phyloP scores from a whole-genome alignment of 306 rosid genomes.

The Vigna mungo region DNA sequence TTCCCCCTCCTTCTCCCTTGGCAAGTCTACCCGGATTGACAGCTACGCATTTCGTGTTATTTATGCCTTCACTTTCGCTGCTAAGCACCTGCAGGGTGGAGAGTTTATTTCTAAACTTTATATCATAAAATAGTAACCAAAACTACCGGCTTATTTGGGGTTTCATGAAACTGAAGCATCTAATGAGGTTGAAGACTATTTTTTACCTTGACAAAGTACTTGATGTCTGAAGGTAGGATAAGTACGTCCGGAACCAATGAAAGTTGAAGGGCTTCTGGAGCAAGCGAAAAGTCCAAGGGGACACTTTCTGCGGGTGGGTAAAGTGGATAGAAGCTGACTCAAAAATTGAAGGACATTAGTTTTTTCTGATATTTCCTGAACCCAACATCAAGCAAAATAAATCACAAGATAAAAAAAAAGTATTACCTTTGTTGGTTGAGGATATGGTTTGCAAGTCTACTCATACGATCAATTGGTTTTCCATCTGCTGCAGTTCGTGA shows the following conservation, averaged over 20 bases:
- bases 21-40: conserved; percentile 92
- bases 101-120: conserved; percentile 4
- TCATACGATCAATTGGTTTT: conserved; percentile 79
- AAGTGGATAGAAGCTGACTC: conserved; percentile 90
- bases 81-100: conserved; percentile 59
- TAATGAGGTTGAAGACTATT: conserved; percentile 1
- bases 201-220: conserved; percentile 80
- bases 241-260: conserved; percentile 78
- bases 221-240: conserved; percentile 91
- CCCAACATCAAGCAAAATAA: conserved; percentile 8
- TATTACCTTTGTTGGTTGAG: conserved; percentile 77
- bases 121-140: neutral
- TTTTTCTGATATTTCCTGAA: conserved; percentile 32
- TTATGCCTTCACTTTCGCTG: conserved; percentile 59
- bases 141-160: neutral
- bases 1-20: conserved; percentile 98
- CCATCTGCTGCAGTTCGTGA: conserved; percentile 71
- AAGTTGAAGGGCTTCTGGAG: conserved; percentile 83
- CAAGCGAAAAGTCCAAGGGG: conserved; percentile 88
- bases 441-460: conserved; percentile 81
- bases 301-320: conserved; percentile 87
- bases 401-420: neutral
- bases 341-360: conserved; percentile 35
- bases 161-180: neutral
- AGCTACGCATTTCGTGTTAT: conserved; percentile 65